These are phyloP conservation scores for Lunasporangiospora selenospora DNA, from an alignment of 192 early-diverging fungal genomes.

Conservation along the genomic window DNA sequence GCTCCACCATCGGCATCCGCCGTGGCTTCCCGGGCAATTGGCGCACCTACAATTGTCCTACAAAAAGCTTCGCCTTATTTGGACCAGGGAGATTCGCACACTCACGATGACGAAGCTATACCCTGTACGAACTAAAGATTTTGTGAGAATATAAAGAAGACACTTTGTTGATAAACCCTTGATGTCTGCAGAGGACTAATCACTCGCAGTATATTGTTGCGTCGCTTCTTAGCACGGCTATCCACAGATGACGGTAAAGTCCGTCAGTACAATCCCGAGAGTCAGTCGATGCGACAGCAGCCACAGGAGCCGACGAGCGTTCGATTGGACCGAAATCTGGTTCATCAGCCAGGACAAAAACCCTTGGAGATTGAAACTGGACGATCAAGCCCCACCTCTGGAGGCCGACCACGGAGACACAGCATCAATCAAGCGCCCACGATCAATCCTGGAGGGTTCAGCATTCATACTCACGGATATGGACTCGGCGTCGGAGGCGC, in stretches of 20 bases:
- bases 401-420: slow-evolving; percentile 15
- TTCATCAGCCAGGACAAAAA: neutral
- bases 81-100: slow-evolving; percentile 5
- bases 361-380: neutral
- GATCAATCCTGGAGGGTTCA: too few species aligned
- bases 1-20: too few species aligned
- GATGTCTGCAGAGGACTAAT: too few species aligned
- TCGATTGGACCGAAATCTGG: neutral
- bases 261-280: neutral
- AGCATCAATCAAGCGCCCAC: slow-evolving; percentile 26
- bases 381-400: neutral
- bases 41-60: slow-evolving; percentile 7
- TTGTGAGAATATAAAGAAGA: too few species aligned
- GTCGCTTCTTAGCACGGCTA: too few species aligned
- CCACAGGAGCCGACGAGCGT: neutral
- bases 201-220: too few species aligned
- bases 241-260: too few species aligned
- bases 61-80: slow-evolving; percentile 16
- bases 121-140: too few species aligned
- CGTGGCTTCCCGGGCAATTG: too few species aligned
- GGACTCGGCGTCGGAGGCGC: slow-evolving; percentile 15
- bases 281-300: neutral
- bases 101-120: too few species aligned
- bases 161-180: too few species aligned
- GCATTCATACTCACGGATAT: neutral